phyloP scores from a whole-genome alignment of 345 rosid genomes.

The Combretum micranthum region DNA sequence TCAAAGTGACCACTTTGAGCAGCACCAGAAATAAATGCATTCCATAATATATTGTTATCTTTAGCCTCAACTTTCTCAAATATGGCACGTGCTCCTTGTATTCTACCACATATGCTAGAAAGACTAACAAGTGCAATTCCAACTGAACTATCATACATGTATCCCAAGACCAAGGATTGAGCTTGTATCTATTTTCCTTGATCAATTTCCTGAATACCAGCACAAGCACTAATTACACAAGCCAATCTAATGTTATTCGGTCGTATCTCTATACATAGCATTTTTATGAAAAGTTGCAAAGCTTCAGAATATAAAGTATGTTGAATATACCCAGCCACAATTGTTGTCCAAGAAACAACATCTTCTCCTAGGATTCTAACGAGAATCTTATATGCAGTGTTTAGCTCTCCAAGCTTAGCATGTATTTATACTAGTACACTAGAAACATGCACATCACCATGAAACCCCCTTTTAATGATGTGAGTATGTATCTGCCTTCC shows the following conservation, averaged over 20 bases:
- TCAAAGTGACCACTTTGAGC: too few relatives aligned
- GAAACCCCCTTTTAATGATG: conserved; percentile 65
- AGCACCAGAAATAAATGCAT: too few relatives aligned
- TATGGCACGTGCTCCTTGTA: conserved; percentile 54
- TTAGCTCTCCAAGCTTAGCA: conserved; percentile 67
- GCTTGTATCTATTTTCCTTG: conserved; percentile 78
- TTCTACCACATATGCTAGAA: conserved; percentile 69
- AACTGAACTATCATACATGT: conserved; percentile 55
- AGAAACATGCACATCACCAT: conserved; percentile 59
- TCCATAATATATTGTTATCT: conserved; percentile 86
- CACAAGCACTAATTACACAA: conserved; percentile 85
- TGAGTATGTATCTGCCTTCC: conserved; percentile 82
- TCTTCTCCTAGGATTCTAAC: conserved; percentile 53
- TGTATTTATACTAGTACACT: conserved; percentile 91
- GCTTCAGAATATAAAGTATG: conserved; percentile 60
- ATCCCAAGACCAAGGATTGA: conserved; percentile 62
- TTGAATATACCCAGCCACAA: conserved; percentile 76
- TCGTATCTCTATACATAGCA: conserved; percentile 52
- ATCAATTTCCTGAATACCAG: conserved; percentile 65
- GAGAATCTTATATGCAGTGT: conserved; percentile 55
- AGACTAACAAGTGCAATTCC: conserved; percentile 75
- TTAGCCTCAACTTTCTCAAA: conserved; percentile 54
- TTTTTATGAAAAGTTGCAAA: conserved; percentile 52
- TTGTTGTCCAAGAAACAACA: conserved; percentile 85
- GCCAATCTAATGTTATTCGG: conserved; percentile 74